Evolutionary conservation across 108 stramenopile genomes (phyloP).

Genomic region (Chaetoceros tenuissimus): DNA sequence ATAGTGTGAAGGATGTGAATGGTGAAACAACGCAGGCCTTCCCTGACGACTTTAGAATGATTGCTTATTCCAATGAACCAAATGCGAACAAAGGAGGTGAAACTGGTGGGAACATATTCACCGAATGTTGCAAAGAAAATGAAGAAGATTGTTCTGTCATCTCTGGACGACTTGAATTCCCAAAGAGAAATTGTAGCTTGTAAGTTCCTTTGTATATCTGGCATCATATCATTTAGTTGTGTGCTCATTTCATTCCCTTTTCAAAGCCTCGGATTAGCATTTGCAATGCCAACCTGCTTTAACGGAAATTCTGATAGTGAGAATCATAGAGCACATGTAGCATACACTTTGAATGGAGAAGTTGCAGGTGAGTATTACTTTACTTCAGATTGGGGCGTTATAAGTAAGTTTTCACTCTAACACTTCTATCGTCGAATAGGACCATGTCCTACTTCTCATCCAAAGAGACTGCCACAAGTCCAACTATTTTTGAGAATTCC

Average conservation of each 20-base stretch:
- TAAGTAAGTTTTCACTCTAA: no score
- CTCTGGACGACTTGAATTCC: slow-evolving; percentile 6
- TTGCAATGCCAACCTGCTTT: slow-evolving; percentile 27
- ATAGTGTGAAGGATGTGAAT: slow-evolving; percentile 19
- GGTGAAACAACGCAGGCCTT: slow-evolving; percentile 12
- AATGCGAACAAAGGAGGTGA: slow-evolving; percentile 8
- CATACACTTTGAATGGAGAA: slow-evolving; percentile 19
- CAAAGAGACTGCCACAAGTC: slow-evolving; percentile 18
- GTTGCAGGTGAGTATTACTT: no score
- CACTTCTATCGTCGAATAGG: no score
- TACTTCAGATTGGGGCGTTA: no score
- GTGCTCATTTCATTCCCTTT: no score
- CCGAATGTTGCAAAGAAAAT: slow-evolving; percentile 15
- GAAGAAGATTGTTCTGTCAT: slow-evolving; percentile 4
- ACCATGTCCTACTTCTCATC: slow-evolving; percentile 10
- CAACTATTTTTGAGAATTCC: slow-evolving; percentile 20
- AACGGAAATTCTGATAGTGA: slow-evolving; percentile 2
- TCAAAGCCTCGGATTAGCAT: slow-evolving; percentile 1
- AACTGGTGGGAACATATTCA: slow-evolving; percentile 9
- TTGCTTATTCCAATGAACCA: slow-evolving; percentile 13
- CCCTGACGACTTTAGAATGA: slow-evolving; percentile 20
- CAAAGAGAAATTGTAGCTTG: slow-evolving; percentile 1
- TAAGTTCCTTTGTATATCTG: no score
- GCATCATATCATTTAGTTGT: no score
- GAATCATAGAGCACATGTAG: slow-evolving; percentile 13